Evolutionary conservation across 2,329 filamentous ascomycete species (phyloP).

Genomic region (Epichloe gansuensis): DNA sequence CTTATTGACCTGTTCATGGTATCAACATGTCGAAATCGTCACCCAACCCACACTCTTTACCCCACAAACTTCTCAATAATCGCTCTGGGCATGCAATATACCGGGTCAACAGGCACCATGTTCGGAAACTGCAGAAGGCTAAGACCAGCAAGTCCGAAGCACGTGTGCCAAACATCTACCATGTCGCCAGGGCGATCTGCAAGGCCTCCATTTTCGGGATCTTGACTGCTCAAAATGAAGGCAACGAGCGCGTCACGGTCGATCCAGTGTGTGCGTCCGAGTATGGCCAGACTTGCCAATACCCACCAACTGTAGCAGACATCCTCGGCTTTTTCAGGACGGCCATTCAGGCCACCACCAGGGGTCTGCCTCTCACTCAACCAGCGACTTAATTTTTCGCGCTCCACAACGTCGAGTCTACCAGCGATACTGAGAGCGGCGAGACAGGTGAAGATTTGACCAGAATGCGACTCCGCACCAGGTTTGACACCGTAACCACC

Average conservation of each 20-base stretch:
- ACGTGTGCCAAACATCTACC: conserved; percentile 95
- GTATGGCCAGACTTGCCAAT: conserved; percentile 78
- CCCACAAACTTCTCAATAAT: conserved; percentile 48
- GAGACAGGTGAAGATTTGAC: conserved; percentile 91
- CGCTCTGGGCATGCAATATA: conserved; percentile 70
- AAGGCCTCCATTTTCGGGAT: conserved; percentile 70
- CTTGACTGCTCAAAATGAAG: conserved; percentile 85
- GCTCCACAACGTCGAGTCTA: conserved; percentile 68
- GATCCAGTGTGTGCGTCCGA: conserved; percentile 83
- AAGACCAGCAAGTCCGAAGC: conserved; percentile 78
- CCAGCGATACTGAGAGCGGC: conserved; percentile 75
- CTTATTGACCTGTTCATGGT: not conserved
- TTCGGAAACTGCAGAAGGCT: conserved; percentile 70
- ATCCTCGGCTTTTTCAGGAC: conserved; percentile 90
- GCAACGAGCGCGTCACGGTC: conserved; percentile 62
- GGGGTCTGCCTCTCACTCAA: conserved; percentile 84
- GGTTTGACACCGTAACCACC: conserved; percentile 85
- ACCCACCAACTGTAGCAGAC: conserved; percentile 99
- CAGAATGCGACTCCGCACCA: conserved; percentile 86
- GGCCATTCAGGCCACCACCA: conserved; percentile 79
- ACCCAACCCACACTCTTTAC: not conserved
- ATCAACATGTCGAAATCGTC: not conserved
- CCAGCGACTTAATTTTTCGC: conserved; percentile 75
- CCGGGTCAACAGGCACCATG: conserved; percentile 69
- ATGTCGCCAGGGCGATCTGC: conserved; percentile 84